These are phyloP conservation scores for Lojkania enalia DNA, from an alignment of 2,329 filamentous ascomycete species.

Conservation along the genomic window DNA sequence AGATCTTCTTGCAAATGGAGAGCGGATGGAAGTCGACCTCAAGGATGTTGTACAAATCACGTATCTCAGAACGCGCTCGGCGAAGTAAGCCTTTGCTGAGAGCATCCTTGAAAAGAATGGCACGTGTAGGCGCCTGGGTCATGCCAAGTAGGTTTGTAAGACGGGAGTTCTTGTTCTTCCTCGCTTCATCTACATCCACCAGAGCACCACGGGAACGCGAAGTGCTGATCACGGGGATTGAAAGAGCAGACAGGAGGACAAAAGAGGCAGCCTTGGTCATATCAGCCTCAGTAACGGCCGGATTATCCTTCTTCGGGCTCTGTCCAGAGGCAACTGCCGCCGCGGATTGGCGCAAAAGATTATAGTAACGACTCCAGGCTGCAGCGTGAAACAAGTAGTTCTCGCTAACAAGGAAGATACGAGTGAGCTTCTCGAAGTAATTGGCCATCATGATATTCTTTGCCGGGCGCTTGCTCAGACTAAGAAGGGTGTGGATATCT, in stretches of 20 bases:
- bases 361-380: constrained; percentile 97
- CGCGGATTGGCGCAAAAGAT: constrained; percentile 88
- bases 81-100: constrained; percentile 92
- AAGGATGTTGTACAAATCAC: constrained; percentile 96
- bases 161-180: constrained; percentile 98
- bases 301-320: constrained; percentile 92
- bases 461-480: constrained; percentile 93
- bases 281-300: constrained; percentile 83
- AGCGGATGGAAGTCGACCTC: constrained; percentile 99
- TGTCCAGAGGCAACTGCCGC: constrained; percentile 80
- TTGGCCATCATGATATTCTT: constrained; percentile 99
- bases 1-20: constrained; percentile 99
- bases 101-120: constrained; percentile 91
- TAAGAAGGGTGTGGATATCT: constrained; percentile 96
- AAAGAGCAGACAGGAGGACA: constrained; percentile 88
- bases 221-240: constrained; percentile 99
- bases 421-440: constrained; percentile 99
- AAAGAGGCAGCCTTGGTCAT: constrained; percentile 94
- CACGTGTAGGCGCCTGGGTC: constrained; percentile 83
- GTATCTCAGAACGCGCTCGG: constrained; percentile 90
- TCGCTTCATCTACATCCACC: constrained; percentile 93
- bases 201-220: constrained; percentile 93
- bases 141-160: constrained; percentile 96
- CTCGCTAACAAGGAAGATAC: constrained; percentile 98
- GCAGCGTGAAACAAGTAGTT: constrained; percentile 99